phyloP scores from a whole-genome alignment of 2,329 filamentous ascomycete genomes.

The Chrysoporthe austroafricana region DNA sequence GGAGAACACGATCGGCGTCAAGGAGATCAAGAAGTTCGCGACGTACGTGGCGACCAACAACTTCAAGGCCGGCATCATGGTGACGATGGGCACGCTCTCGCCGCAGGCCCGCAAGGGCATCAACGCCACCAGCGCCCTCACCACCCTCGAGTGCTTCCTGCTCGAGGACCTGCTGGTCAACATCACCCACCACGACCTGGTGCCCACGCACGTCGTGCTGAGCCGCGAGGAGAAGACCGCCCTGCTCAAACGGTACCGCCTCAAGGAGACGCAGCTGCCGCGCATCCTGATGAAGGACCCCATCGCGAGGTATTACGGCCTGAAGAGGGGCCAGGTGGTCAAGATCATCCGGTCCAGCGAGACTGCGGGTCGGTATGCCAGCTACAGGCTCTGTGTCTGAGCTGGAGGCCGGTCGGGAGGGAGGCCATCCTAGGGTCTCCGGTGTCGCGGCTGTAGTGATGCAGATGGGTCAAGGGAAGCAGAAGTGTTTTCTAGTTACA shows the following conservation, averaged over 20 bases:
- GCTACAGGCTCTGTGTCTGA: conserved; percentile 77
- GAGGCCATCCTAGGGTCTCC: background rate
- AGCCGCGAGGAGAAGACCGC: conserved; percentile 87
- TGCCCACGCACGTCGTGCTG: conserved; percentile 89
- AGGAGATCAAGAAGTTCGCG: conserved; percentile 89
- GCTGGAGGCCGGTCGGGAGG: background rate
- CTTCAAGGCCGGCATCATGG: conserved; percentile 89
- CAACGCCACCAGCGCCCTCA: conserved; percentile 72
- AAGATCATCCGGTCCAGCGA: conserved; percentile 97
- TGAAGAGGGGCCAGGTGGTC: conserved; percentile 91
- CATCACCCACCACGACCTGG: conserved; percentile 96
- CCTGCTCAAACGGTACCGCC: conserved; percentile 83
- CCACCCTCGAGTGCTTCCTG: conserved; percentile 90
- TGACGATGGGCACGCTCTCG: conserved; percentile 81
- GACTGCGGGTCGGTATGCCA: conserved; percentile 94
- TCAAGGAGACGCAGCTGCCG: conserved; percentile 97
- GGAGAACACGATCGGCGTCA: conserved; percentile 81
- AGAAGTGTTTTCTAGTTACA: conserved; percentile 4
- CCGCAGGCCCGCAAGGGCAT: conserved; percentile 87
- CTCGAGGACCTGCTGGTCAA: conserved; percentile 97
- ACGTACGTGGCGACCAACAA: conserved; percentile 78
- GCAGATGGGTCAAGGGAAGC: background rate
- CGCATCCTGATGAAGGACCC: conserved; percentile 91
- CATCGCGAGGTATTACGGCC: conserved; percentile 86
- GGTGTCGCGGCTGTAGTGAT: background rate